Evolutionary conservation across 768 basidiomycete genomes (phyloP).

Genomic region (Mycena vulgaris): DNA sequence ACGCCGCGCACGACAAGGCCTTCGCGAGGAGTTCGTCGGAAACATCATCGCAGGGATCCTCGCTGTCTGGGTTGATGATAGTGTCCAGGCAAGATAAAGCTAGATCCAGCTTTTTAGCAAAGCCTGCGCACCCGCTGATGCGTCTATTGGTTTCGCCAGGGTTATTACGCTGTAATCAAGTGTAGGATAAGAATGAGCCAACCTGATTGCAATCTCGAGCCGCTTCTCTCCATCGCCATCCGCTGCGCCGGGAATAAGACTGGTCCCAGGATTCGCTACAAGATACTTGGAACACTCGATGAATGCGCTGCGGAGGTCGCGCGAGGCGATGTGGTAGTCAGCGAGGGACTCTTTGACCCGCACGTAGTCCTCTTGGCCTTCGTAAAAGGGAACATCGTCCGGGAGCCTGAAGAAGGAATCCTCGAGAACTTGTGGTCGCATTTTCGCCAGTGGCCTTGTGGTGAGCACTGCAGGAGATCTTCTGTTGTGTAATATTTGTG

Average conservation of each 20-base stretch:
- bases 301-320: slow-evolving; percentile 12
- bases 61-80: slow-evolving; percentile 23
- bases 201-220: slow-evolving; percentile 25
- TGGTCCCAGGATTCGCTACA: slow-evolving; percentile 15
- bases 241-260: slow-evolving; percentile 4
- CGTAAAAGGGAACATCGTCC: slow-evolving; percentile 20
- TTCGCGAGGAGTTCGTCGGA: slow-evolving; percentile 23
- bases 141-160: slow-evolving; percentile 13
- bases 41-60: slow-evolving; percentile 16
- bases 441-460: slow-evolving; percentile 18
- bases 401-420: slow-evolving; percentile 20
- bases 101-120: background rate
- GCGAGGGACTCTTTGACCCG: slow-evolving; percentile 9
- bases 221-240: slow-evolving; percentile 16
- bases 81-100: slow-evolving; percentile 18
- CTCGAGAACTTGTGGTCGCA: slow-evolving; percentile 23
- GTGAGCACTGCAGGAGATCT: slow-evolving; percentile 13
- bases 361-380: slow-evolving; percentile 13
- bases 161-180: slow-evolving; percentile 5
- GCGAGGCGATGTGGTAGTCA: slow-evolving; percentile 22
- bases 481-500: slow-evolving; percentile 8
- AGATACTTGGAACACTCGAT: slow-evolving; percentile 22
- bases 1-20: slow-evolving; percentile 14
- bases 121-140: slow-evolving; percentile 23
- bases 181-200: background rate